Base-by-base conservation (phyloP, 2,329 filamentous ascomycete genomes). In the Exophiala dermatitidis region DNA sequence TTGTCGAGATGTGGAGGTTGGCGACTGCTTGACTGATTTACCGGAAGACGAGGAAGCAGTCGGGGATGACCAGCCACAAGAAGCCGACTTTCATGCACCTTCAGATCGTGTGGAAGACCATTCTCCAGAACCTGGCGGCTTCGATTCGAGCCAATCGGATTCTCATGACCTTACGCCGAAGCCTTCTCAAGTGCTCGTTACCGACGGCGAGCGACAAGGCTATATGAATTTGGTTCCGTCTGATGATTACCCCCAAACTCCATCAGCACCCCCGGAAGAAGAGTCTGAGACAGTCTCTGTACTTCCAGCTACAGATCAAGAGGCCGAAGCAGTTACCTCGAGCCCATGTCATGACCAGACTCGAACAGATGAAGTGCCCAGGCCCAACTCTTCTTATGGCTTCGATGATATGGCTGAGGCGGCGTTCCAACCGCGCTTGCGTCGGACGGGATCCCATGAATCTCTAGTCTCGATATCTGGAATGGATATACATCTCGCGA, bases 401-500 rank as follows among this genome's bases (percentile, higher is more conserved):
- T 51, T 46, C 10, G 33, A 46, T 26, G 44, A 41, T 10, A 45
- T 47, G 9, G 42, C 48, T 12, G 48, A 49, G 19, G 9, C 51
- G 41, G n/a, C 46, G 12, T 50, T 37, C 5, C 54, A 41, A 37
- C 50, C 54, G 5, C 31, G 30, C 10, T 48, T 90, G 3, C 85
- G 81, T 38, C 83, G 85, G 32, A 77, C 82, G 2, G 67, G 82
- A 1, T 95, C 90, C 1, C 89, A 95, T 62, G 90, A 96, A 67
- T 95, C 88, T 12, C 84, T 96, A 57, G 80, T 96, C 61, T 96
- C 90, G 0, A 79, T 95, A 1, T 82, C 84, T 0, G 90, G 89
- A 1, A 84, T 95, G 67, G 91, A 96, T 66, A 94, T 95, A 46
- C 90, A 95, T 67, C 90, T 94, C 3, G 84, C 85, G 63, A 77